Conservation (phyloP, 192 early-diverging fungal species). For the Rhizoclosmatium sp. region DNA sequence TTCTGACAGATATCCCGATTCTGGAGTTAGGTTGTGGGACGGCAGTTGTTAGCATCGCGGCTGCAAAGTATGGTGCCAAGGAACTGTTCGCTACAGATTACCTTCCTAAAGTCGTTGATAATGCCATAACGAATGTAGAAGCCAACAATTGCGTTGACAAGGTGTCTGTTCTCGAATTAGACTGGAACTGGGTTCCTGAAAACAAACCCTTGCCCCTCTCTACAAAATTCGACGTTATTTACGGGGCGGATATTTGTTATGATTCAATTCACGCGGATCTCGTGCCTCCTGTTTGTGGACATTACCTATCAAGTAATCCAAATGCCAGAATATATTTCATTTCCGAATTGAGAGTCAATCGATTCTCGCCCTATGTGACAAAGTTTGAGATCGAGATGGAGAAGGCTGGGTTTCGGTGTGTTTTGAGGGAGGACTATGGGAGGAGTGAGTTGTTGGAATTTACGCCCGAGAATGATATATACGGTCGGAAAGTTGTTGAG, state of each 20-base stretch:
- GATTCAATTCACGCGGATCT: conserved; percentile 10
- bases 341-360: neutral
- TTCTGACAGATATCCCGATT: neutral
- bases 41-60: neutral
- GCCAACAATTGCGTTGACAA: conserved; percentile 9
- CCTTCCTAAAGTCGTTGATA: neutral
- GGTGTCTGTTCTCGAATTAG: conserved; percentile 5
- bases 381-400: neutral
- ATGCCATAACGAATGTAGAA: conserved; percentile 3
- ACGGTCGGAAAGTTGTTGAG: too few species aligned
- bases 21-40: conserved; percentile 2
- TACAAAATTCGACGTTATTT: conserved; percentile 18
- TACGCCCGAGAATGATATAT: too few species aligned
- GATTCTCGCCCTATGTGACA: neutral
- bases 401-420: neutral
- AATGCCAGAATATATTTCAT: neutral
- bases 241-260: conserved; percentile 31
- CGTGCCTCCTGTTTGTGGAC: conserved; percentile 29
- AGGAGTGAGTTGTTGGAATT: neutral
- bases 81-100: conserved; percentile 28
- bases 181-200: conserved; percentile 23
- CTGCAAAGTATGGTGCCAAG: conserved; percentile 14
- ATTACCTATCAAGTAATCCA: neutral
- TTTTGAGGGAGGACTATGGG: neutral
- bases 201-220: neutral